Evolutionary conservation across 306 rosid genomes (phyloP), one percentile per base, ranked within the genome.

Genomic region (Quercus bicolor): DNA sequence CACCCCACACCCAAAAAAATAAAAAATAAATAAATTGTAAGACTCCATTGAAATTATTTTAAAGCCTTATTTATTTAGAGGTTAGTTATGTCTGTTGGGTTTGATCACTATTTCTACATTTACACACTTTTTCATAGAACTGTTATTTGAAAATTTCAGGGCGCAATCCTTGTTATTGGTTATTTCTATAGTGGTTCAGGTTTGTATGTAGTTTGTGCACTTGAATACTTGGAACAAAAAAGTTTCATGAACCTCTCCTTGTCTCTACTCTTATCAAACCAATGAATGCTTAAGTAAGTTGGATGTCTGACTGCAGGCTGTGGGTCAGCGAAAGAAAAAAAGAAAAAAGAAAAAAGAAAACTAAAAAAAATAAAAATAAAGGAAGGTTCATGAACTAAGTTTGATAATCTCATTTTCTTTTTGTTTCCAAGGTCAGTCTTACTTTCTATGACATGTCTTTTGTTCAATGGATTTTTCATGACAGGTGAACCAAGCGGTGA

Each of bases 121-220:
- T 5, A 33, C 37, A 33, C 37, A 5, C 37, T 33, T 33, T 24
- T 24, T 24, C 26, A 77, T 51, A 76, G 56, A 83, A 68, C 62
- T 79, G 65, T 54, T 66, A 19, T 81, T 75, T 81, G 48, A 78
- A 66, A 79, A 76, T 81, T 85, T 81, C 98, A 95, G 99, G 98
- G 96, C 66, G 90, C 93, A 24, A 70, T 93, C 77, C 89, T 95
- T 71, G 88, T 95, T 75, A 75, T 95, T 80, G 92, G 89, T 86
- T 95, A 88, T 72, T 84, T 81, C 73, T 95, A 90, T 75, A 89
- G 88, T 74, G 86, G 82, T 76, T 86, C 99, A 92, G 99, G 98
- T 94, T 84, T 72, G 90, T 87, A 68, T 74, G 48, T 80, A 3
- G 53, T 87, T 80, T 69, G 79, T 70, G 76, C 33, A 52, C 83